phyloP scores from a whole-genome alignment of 2,329 filamentous ascomycete species.

The Colletotrichum kahawae region DNA sequence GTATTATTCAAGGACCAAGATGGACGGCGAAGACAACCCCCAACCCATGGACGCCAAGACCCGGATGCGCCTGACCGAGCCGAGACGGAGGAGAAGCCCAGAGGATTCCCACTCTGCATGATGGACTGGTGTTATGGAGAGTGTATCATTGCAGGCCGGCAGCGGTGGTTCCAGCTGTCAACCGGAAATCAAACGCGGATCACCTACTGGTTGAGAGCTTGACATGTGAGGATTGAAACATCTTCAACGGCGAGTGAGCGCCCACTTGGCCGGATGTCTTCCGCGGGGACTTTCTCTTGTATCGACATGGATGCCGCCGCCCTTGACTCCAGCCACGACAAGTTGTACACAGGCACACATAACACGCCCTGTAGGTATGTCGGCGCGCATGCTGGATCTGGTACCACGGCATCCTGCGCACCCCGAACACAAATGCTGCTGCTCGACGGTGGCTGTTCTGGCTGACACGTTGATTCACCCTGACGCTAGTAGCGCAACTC shows the following conservation, averaged over 20 bases:
- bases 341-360: neutral
- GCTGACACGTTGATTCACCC: neutral
- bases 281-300: slow-evolving; percentile 5
- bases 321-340: neutral
- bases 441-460: neutral
- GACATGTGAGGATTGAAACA: slow-evolving; percentile 16
- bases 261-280: slow-evolving; percentile 11
- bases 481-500: neutral
- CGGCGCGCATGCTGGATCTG: neutral
- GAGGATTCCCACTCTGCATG: neutral
- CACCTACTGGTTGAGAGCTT: neutral
- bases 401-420: neutral
- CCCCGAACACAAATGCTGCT: neutral
- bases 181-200: slow-evolving; percentile 14
- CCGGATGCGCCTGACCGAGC: neutral
- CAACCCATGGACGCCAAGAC: neutral
- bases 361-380: neutral
- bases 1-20: neutral
- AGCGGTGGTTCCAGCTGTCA: slow-evolving; percentile 2
- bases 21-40: neutral
- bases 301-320: neutral
- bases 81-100: neutral
- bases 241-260: neutral
- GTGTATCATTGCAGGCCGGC: neutral
- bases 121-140: neutral